Evolutionary conservation across 1,284 basidiomycete genomes (phyloP), one percentile per base, ranked within the genome.

Genomic region (Cutaneotrichosporon sp.): DNA sequence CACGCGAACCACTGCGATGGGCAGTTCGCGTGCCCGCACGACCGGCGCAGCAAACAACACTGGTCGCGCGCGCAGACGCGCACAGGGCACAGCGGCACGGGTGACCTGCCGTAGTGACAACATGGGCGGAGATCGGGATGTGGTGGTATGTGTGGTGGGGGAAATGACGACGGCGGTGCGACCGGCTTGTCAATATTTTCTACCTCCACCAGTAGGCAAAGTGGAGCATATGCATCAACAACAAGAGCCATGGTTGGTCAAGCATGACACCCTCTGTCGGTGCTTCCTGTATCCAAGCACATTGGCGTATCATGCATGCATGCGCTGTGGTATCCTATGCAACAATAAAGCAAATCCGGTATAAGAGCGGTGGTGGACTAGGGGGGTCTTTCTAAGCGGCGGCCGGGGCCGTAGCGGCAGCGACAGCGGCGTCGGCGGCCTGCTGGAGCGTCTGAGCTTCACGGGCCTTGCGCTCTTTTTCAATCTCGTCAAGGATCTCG

Each of bases 401-500:
- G 15, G 46, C 35, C 46, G 36, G 46, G 35, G 46, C 15, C 22
- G 34, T 15, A 8, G n/a, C 46, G 8, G 34, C 44, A 4, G 36
- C 36, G 13, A 14, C 36, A 14, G 44, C 44, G 36, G 33, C 46
- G 1, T 39, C 49, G 8, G 22, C 13, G 12, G 63, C 67, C 51
- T 65, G 67, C 51, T 68, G 63, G 35, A 77, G 70, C 18, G 77
- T 79, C 60, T 79, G 79, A 21, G 65, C 76, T 46, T 83, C 80
- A 53, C 82, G 77, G 54, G 75, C 77, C 59, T 79, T 80, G 59
- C 87, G 79, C 61, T 89, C 84, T 54, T 70, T 69, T 14, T 82
- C 85, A 63, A 94, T 87, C 52, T 87, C 87, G 23, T 88, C 84
- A 67, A 94, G 68, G 59, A 94, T 88, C 57, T 79, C 80, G 66